These are phyloP conservation scores for Talaromyces piceae DNA, from an alignment of 2,329 filamentous ascomycete genomes.

Conservation along the genomic window DNA sequence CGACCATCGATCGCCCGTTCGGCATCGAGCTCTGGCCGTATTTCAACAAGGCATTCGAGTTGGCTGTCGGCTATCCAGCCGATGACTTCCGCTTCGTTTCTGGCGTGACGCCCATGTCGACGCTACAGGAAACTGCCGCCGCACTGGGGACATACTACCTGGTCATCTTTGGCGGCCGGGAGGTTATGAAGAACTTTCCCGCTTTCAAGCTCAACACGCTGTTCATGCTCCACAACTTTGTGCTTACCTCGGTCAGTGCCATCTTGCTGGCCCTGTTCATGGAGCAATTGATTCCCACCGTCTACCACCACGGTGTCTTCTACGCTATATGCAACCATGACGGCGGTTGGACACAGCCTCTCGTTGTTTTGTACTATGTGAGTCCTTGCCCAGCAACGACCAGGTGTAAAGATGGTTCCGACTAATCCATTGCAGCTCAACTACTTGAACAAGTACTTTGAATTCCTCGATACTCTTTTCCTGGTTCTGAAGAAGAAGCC, in stretches of 20 bases:
- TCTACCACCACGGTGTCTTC: conserved; percentile 77
- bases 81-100: conserved; percentile 78
- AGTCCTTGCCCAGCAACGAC: conserved; percentile 31
- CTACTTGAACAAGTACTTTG: conserved; percentile 96
- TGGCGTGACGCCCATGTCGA: conserved; percentile 82
- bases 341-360: conserved; percentile 87
- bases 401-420: too few species aligned
- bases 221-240: conserved; percentile 96
- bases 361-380: conserved; percentile 96
- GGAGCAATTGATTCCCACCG: conserved; percentile 80
- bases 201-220: conserved; percentile 79
- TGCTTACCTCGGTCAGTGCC: conserved; percentile 78
- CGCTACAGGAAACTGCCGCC: conserved; percentile 70
- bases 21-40: conserved; percentile 88
- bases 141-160: conserved; percentile 85
- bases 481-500: conserved; percentile 99
- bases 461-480: conserved; percentile 92
- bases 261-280: conserved; percentile 75
- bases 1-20: conserved; percentile 85
- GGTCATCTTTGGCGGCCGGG: conserved; percentile 85
- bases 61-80: conserved; percentile 70
- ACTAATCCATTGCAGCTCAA: conserved; percentile 64
- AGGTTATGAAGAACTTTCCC: conserved; percentile 80
- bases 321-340: conserved; percentile 68
- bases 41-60: conserved; percentile 79